Evolutionary conservation across 257 asterid genomes (phyloP), one percentile per base, ranked within the genome.

Genomic region (Voacanga thouarsii): DNA sequence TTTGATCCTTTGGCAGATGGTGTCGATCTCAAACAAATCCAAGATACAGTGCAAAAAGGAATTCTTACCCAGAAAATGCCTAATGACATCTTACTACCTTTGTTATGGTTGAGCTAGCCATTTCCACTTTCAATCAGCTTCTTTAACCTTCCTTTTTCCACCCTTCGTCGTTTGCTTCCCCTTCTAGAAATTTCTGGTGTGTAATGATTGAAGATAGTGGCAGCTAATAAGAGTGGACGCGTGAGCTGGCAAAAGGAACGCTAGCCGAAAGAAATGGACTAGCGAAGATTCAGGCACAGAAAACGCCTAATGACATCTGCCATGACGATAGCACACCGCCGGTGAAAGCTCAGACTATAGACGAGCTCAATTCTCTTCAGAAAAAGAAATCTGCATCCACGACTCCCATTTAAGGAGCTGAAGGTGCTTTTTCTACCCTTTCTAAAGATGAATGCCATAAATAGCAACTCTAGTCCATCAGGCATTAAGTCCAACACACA

Each of bases 341-440:
- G 59, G 92, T 92, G 83, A 91, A 83, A 83, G 97, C 97, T 26
- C 89, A 85, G 76, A 93, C 96, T 41, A 79, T 93, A 30, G 96
- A 93, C 33, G 96, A 93, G 71, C 78, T 93, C 73, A 97, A 91
- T 85, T 91, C 94, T 12, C 97, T 93, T 41, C 97, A 92, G 89
- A 93, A 81, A 85, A 93, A 89, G 89, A 93, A 87, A 75, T 90
- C 97, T 45, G 95, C 94, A 23, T 94, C 96, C 0, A 86, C 88
- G 47, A 90, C 97, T 21, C 96, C 97, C 6, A 74, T 85, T 75
- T 39, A 85, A 45, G 86, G 88, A 80, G 77, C 86, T 50, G 85
- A 77, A 72, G 84, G 86, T 33, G 79, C 89, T 60, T 88, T 90
- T 77, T 71, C 80, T 44, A 33, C 76, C n/a, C 44, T 84, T 26